phyloP scores from a whole-genome alignment of 495 filamentous ascomycete genomes.

The Hamigera avellanea region DNA sequence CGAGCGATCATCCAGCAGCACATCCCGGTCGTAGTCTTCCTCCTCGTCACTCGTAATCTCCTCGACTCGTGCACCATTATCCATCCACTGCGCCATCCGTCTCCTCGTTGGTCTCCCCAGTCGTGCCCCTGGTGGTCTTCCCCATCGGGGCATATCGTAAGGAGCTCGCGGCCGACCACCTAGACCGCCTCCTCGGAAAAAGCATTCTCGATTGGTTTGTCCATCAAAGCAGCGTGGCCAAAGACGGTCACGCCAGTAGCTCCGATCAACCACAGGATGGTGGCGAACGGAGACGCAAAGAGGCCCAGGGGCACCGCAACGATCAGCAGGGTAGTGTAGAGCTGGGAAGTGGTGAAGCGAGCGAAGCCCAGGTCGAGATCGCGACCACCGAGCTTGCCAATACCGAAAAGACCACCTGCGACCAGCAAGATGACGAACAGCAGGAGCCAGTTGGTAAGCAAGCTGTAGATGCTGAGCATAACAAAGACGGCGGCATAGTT shows the following conservation, averaged over 20 bases:
- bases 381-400: conserved; percentile 73
- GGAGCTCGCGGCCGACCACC: conserved; percentile 99
- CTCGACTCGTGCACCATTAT: conserved; percentile 47
- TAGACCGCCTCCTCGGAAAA: conserved; percentile 99
- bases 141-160: conserved; percentile 88
- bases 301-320: conserved; percentile 74
- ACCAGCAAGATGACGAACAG: conserved; percentile 89
- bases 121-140: conserved; percentile 91
- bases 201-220: conserved; percentile 99
- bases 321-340: conserved; percentile 80
- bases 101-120: conserved; percentile 46
- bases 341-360: conserved; percentile 79
- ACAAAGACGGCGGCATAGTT: conserved; percentile 91
- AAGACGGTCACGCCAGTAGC: conserved; percentile 83
- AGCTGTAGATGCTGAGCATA: conserved; percentile 90
- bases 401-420: conserved; percentile 74
- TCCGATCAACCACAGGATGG: conserved; percentile 88
- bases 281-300: conserved; percentile 67
- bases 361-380: conserved; percentile 79
- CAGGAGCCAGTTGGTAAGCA: conserved; percentile 71
- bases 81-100: conserved; percentile 44
- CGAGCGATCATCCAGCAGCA: conserved; percentile 23
- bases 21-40: conserved; percentile 46
- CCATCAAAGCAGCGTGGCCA: conserved; percentile 91
- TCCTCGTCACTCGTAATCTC: conserved; percentile 60